These are phyloP conservation scores for Hamigera avellanea DNA, from an alignment of 495 filamentous ascomycete genomes.

Conservation along the genomic window DNA sequence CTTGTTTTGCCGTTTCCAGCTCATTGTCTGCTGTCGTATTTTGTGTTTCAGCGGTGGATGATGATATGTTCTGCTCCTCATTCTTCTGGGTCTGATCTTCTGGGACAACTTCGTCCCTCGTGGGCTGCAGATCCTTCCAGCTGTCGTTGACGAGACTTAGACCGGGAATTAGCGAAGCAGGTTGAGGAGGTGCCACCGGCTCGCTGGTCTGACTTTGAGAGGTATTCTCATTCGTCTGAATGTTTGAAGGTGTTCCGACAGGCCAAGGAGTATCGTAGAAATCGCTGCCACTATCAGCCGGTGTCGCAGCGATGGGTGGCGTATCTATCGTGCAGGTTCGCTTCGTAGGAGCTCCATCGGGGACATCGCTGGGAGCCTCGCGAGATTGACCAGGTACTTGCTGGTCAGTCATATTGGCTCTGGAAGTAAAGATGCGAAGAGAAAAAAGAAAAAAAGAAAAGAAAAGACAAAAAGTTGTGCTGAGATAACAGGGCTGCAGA, in stretches of 20 bases:
- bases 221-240: conserved; percentile 2
- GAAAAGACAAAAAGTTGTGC: conserved; percentile 16
- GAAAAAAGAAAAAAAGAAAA: conserved; percentile 8
- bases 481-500: background rate
- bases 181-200: conserved; percentile 4
- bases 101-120: conserved; percentile 4
- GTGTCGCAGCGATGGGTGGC: conserved; percentile 23
- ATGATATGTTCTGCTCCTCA: background rate
- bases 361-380: conserved; percentile 2
- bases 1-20: background rate
- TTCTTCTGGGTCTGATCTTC: background rate
- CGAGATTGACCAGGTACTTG: conserved; percentile 28
- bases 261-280: conserved; percentile 30
- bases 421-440: conserved; percentile 2
- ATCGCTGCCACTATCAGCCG: conserved; percentile 27
- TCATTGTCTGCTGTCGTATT: background rate
- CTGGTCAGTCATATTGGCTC: conserved; percentile 31
- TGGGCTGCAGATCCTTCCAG: conserved; percentile 7
- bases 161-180: conserved; percentile 24
- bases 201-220: conserved; percentile 3
- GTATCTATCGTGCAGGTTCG: conserved; percentile 18
- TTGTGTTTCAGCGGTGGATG: background rate
- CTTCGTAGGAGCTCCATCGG: conserved; percentile 14
- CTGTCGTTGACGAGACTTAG: conserved; percentile 24
- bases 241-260: conserved; percentile 14